These are phyloP conservation scores for Dalbergia cochinchinensis DNA, from an alignment of 306 rosid genomes.

Conservation along the genomic window DNA sequence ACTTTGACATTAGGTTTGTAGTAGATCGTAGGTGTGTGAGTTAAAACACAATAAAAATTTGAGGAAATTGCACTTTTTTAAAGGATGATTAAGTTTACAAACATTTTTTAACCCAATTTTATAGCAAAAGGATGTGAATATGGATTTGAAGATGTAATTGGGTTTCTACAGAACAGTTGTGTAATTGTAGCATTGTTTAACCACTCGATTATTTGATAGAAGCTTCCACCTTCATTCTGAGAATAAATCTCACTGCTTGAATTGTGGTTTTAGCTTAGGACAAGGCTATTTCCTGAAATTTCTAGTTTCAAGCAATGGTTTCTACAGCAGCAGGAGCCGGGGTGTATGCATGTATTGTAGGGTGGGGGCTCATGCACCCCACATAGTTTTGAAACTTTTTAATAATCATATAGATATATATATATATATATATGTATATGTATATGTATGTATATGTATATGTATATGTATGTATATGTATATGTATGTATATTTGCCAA, in stretches of 20 bases:
- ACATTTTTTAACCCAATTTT: constrained; percentile 20
- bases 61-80: constrained; percentile 32
- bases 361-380: no score
- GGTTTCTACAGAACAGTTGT: background rate
- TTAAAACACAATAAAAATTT: background rate
- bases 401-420: no score
- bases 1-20: no score
- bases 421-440: no score
- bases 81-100: constrained; percentile 17
- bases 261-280: background rate
- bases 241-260: background rate
- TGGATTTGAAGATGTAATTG: constrained; percentile 31
- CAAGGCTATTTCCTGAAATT: background rate
- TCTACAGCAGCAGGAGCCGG: no score
- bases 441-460: no score
- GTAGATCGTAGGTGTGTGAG: constrained; percentile 41
- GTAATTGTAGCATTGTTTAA: background rate
- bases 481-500: no score
- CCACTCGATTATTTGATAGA: constrained; percentile 12
- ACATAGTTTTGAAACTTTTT: no score
- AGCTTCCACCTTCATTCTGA: constrained; percentile 9
- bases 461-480: no score
- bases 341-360: no score
- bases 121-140: constrained; percentile 45
- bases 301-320: no score